Evolutionary conservation across 768 basidiomycete species (phyloP).

Genomic region (Amanita inopinata): DNA sequence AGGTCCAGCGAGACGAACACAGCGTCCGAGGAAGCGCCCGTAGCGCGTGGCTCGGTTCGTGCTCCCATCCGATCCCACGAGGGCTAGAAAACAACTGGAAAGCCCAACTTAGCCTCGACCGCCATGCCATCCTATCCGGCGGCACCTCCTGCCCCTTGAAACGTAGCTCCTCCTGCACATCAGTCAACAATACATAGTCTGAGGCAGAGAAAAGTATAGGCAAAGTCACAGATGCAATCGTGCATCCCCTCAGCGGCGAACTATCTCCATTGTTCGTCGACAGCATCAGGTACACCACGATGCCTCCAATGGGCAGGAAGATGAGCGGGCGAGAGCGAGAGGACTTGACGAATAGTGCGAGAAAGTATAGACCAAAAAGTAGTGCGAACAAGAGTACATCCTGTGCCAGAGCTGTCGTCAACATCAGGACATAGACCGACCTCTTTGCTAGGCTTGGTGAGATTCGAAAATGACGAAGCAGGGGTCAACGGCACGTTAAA

Average conservation of each 20-base stretch:
- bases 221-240: constrained; percentile 6
- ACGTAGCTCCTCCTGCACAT: constrained; percentile 10
- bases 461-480: constrained; percentile 3
- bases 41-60: constrained; percentile 17
- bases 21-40: constrained; percentile 14
- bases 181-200: constrained; percentile 11
- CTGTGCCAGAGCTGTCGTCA: background rate
- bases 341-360: constrained; percentile 10
- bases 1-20: constrained; percentile 15
- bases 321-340: constrained; percentile 8
- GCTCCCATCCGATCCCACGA: constrained; percentile 26
- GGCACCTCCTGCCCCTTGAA: constrained; percentile 4
- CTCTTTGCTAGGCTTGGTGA: constrained; percentile 6
- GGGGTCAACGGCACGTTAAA: constrained; percentile 8
- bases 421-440: background rate
- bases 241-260: constrained; percentile 5
- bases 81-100: constrained; percentile 21
- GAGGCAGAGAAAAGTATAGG: constrained; percentile 9
- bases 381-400: constrained; percentile 4
- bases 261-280: constrained; percentile 6
- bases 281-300: constrained; percentile 8
- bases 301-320: constrained; percentile 8
- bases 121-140: constrained; percentile 1
- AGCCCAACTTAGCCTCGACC: constrained; percentile 20
- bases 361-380: constrained; percentile 6